phyloP scores from a whole-genome alignment of 352 stramenopile genomes.

The Blastocystis hominis region DNA sequence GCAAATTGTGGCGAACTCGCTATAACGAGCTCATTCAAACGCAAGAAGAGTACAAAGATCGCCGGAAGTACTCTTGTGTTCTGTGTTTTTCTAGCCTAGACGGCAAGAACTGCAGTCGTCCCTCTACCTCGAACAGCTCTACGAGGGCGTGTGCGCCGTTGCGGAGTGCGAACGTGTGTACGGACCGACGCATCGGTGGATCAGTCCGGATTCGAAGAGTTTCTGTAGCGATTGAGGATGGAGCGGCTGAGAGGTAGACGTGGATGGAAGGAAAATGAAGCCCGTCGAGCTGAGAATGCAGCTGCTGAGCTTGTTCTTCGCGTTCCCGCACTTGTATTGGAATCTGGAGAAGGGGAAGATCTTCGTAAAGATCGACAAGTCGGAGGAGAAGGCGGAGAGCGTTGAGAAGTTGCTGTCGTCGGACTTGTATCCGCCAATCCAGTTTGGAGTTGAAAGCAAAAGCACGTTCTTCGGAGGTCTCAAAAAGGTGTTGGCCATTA shows the following conservation, averaged over 20 bases:
- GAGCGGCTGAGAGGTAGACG: background rate
- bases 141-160: background rate
- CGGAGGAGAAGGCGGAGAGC: background rate
- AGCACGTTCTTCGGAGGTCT: slow-evolving; percentile 2
- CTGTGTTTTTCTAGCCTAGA: background rate
- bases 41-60: background rate
- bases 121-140: slow-evolving; percentile 2
- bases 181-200: background rate
- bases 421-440: slow-evolving; percentile 27
- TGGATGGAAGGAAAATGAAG: background rate
- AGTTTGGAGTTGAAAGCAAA: background rate
- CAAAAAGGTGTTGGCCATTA: background rate
- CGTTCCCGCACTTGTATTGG: background rate
- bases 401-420: slow-evolving; percentile 31
- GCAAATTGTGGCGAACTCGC: background rate
- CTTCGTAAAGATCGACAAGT: slow-evolving; percentile 18
- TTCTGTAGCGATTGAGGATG: background rate
- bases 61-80: background rate
- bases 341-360: background rate
- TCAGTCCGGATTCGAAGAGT: background rate
- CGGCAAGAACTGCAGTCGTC: background rate
- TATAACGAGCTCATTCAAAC: background rate
- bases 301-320: background rate
- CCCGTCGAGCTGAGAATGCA: background rate
- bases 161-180: background rate